These are phyloP conservation scores for Linum lewisii DNA, from an alignment of 345 rosid species.

Conservation along the genomic window DNA sequence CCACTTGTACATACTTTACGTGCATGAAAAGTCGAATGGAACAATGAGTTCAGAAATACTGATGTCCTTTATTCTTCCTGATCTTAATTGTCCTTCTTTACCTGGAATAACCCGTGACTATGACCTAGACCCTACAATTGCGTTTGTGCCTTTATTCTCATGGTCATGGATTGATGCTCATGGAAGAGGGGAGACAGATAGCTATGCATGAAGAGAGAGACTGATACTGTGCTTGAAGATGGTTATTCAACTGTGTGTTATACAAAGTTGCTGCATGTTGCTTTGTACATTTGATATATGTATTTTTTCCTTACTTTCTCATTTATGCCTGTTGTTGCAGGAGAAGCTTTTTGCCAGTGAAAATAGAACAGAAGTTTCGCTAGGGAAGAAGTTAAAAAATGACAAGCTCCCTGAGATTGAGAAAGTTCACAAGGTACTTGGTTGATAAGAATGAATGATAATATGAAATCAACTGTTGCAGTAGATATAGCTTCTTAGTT, in stretches of 20 bases:
- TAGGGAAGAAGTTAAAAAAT: constrained; percentile 82
- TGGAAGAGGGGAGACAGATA: no score
- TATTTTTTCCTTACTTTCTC: background rate
- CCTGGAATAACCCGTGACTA: no score
- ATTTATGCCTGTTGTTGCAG: constrained; percentile 36
- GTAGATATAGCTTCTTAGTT: background rate
- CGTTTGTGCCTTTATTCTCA: no score
- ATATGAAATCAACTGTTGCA: background rate
- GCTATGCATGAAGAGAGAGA: background rate
- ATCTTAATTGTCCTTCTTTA: no score
- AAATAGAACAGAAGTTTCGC: constrained; percentile 78
- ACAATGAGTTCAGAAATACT: no score
- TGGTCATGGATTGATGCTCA: no score
- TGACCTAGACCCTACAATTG: no score
- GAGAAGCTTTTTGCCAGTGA: constrained; percentile 76
- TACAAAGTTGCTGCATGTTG: background rate
- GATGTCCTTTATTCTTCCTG: no score
- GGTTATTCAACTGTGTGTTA: no score
- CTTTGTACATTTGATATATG: background rate
- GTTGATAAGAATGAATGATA: background rate
- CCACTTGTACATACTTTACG: no score
- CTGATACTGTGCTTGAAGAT: no score
- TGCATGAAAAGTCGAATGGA: no score
- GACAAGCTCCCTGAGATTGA: constrained; percentile 97
- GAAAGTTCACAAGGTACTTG: constrained; percentile 83